Conservation (phyloP, 495 filamentous ascomycete species). For the Daldinia childiae region DNA sequence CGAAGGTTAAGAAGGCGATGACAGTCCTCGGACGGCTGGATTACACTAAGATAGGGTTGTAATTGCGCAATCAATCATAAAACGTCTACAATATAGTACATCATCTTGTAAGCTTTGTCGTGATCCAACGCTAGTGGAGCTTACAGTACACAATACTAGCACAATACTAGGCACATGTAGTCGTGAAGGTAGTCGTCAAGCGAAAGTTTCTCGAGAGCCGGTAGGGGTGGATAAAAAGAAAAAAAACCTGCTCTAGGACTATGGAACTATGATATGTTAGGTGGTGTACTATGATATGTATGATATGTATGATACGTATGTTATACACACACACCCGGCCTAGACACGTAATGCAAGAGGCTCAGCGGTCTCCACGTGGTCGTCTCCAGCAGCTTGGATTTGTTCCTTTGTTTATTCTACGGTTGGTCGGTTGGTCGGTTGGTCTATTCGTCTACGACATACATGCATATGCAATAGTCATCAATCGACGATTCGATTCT, state of each 20-base stretch:
- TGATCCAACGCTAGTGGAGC: conserved; percentile 2
- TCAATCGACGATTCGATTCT: conserved; percentile 4
- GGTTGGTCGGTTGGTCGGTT: neutral
- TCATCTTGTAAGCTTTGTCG: conserved; percentile 1
- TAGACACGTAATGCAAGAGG: conserved; percentile 23
- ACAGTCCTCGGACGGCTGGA: neutral
- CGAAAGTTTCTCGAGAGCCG: neutral
- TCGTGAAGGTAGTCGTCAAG: neutral
- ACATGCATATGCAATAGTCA: neutral
- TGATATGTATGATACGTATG: neutral
- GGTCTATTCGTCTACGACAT: conserved; percentile 1
- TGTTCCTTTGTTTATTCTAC: neutral
- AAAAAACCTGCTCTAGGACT: conserved; percentile 8
- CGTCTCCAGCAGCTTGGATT: conserved; percentile 4
- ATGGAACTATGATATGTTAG: neutral
- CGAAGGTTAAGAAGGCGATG: neutral
- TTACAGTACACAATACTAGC: neutral
- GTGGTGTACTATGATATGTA: neutral
- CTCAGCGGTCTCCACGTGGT: conserved; percentile 25
- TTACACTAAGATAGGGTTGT: conserved; percentile 10
- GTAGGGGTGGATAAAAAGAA: neutral
- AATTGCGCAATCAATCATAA: conserved; percentile 21
- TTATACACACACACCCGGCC: neutral
- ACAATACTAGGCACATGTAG: too few species aligned
- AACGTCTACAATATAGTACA: conserved; percentile 2